Evolutionary conservation across 1,284 basidiomycete genomes (phyloP).

Genomic region (Apiotrichum veenhuisii): DNA sequence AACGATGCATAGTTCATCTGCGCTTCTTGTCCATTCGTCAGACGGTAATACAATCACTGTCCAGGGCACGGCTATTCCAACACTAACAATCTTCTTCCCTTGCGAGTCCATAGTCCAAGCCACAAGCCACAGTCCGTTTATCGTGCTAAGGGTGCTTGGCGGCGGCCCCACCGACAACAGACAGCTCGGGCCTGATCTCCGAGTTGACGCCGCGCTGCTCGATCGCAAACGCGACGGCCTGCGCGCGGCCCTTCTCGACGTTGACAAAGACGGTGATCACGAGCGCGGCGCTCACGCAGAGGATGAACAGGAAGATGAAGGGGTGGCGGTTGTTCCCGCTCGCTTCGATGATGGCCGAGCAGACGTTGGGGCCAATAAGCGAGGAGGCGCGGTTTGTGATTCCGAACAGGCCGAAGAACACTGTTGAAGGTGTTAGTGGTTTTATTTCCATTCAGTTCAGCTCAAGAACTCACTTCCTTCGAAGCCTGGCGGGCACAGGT

Average conservation of each 20-base stretch:
- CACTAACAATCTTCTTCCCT: too few relatives aligned
- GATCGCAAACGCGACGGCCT: conserved; percentile 54
- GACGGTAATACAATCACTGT: too few relatives aligned
- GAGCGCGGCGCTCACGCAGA: conserved; percentile 58
- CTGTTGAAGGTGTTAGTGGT: not conserved
- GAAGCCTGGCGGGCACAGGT: conserved; percentile 73
- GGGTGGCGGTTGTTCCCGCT: conserved; percentile 58
- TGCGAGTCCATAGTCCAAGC: too few relatives aligned
- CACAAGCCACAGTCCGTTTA: not conserved
- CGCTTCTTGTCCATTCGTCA: too few relatives aligned
- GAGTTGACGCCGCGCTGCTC: conserved; percentile 18
- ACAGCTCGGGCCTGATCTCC: conserved; percentile 17
- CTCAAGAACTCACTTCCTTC: conserved; percentile 56
- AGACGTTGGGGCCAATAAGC: conserved; percentile 75
- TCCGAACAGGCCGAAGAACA: conserved; percentile 79
- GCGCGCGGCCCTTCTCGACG: conserved; percentile 61
- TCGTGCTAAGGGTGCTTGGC: not conserved
- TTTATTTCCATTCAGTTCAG: not conserved
- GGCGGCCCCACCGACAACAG: not conserved
- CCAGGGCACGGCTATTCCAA: too few relatives aligned
- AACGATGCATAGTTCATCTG: too few relatives aligned
- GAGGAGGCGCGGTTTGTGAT: conserved; percentile 75
- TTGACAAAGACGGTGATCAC: conserved; percentile 71
- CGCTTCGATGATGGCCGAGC: conserved; percentile 64
- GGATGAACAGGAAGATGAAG: conserved; percentile 68